phyloP scores from a whole-genome alignment of 2,329 filamentous ascomycete species.

The Emergomyces pasteurianus region DNA sequence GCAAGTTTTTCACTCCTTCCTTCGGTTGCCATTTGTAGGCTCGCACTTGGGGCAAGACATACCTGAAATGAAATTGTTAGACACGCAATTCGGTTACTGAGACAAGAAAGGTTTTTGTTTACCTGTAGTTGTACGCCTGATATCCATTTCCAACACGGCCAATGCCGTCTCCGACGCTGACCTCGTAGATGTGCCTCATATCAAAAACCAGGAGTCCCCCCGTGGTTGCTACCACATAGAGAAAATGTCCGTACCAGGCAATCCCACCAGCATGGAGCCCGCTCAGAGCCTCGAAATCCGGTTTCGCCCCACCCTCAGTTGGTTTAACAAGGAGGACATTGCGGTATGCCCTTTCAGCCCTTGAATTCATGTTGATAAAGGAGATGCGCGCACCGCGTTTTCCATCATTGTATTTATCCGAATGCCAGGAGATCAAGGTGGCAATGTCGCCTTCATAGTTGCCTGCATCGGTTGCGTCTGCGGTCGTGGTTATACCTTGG shows the following conservation, averaged over 20 bases:
- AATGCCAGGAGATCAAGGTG: conserved; percentile 24
- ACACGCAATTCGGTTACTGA: not conserved
- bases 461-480: conserved; percentile 21
- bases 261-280: conserved; percentile 23
- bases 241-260: conserved; percentile 3
- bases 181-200: conserved; percentile 20
- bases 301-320: conserved; percentile 11
- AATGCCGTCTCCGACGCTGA: conserved; percentile 20
- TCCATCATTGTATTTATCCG: not conserved
- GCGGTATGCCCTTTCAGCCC: conserved; percentile 14
- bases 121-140: conserved; percentile 24
- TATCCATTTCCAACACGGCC: conserved; percentile 25
- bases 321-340: conserved; percentile 27
- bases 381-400: conserved; percentile 2
- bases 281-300: conserved; percentile 22
- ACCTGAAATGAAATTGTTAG: not conserved
- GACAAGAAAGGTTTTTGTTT: not conserved
- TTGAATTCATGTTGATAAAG: conserved; percentile 3
- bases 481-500: conserved; percentile 25
- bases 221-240: conserved; percentile 1
- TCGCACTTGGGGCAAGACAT: conserved; percentile 1
- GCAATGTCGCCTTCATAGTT: conserved; percentile 23
- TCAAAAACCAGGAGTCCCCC: conserved; percentile 2
- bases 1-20: conserved; percentile 14
- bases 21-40: not conserved